A percentile compares a stretch with the other conserved stretches of the same genome.
phyloP scores from a whole-genome alignment of 768 basidiomycete species.

The Xerocomellus chrysenteron region DNA sequence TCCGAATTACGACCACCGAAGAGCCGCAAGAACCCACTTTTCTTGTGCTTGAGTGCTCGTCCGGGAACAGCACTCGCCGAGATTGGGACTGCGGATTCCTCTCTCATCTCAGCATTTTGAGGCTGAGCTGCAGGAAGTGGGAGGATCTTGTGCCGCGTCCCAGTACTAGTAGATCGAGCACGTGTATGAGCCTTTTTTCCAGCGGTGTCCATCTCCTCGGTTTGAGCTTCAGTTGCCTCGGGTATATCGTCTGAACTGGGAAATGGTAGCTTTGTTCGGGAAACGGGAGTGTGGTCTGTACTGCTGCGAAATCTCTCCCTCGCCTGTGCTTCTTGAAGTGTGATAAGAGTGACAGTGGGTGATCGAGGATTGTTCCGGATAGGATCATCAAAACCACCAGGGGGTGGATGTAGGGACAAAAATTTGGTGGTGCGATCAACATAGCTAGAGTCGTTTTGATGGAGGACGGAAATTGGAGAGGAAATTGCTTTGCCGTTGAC shows the following conservation, averaged over 20 bases:
- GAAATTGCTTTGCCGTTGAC: constrained; percentile 56
- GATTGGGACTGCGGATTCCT: constrained; percentile 34
- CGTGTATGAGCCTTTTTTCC: constrained; percentile 35
- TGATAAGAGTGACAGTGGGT: constrained; percentile 64
- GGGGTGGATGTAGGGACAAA: constrained; percentile 34
- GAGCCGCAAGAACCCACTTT: constrained; percentile 78
- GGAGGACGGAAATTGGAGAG: constrained; percentile 47
- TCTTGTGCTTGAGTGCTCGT: constrained; percentile 68
- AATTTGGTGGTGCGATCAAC: constrained; percentile 31
- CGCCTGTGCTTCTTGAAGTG: constrained; percentile 77
- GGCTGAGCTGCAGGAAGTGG: constrained; percentile 36
- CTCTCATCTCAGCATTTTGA: constrained; percentile 43
- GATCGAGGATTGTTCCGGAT: constrained; percentile 52
- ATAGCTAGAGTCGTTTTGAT: constrained; percentile 26
- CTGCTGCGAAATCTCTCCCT: constrained; percentile 56
- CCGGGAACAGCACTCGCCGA: constrained; percentile 24
- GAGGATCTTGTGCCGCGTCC: constrained; percentile 45
- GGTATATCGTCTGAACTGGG: constrained; percentile 34
- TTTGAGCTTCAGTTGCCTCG: constrained; percentile 15
- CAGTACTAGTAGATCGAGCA: constrained; percentile 62
- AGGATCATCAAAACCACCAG: constrained; percentile 34
- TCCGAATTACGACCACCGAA: constrained; percentile 52
- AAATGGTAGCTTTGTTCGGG: constrained; percentile 31
- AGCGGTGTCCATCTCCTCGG: constrained; percentile 26
- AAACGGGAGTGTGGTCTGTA: constrained; percentile 36